These are phyloP conservation scores for Cucumis hystrix DNA, from an alignment of 306 rosid genomes.

Conservation along the genomic window DNA sequence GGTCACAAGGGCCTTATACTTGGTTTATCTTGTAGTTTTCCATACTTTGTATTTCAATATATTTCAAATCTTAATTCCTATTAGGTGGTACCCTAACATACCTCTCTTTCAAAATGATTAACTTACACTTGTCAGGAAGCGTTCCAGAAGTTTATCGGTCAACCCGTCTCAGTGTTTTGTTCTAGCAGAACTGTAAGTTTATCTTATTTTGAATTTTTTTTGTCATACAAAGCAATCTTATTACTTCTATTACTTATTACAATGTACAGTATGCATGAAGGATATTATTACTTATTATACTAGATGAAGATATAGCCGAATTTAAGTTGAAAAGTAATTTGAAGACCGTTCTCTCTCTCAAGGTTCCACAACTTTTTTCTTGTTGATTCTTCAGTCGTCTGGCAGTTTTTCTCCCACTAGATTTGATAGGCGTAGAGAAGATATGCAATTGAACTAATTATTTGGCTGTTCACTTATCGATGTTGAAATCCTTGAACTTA, in stretches of 20 bases:
- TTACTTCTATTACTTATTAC: no score
- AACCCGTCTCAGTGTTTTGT: slow-evolving; percentile 53
- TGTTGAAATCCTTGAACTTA: not conserved
- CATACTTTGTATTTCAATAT: no score
- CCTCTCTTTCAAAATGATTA: not conserved
- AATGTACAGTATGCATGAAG: not conserved
- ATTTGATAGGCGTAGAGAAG: not conserved
- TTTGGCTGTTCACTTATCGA: not conserved
- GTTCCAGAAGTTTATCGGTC: slow-evolving; percentile 70
- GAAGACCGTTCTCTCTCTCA: not conserved
- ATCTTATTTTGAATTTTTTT: not conserved
- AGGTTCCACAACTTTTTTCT: not conserved
- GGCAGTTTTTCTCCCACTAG: not conserved
- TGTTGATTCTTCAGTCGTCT: not conserved
- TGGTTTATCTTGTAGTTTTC: no score
- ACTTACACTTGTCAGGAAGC: slow-evolving; percentile 41
- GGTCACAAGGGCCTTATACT: no score
- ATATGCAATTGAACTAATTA: not conserved
- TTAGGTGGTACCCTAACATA: no score
- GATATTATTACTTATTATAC: not conserved
- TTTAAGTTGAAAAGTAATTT: not conserved
- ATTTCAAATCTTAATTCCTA: no score
- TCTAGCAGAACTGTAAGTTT: slow-evolving; percentile 89
- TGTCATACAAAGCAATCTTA: not conserved
- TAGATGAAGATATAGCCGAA: not conserved